Conservation (phyloP, 805 yeast genomes). For the Metschnikowia corniflorae region DNA sequence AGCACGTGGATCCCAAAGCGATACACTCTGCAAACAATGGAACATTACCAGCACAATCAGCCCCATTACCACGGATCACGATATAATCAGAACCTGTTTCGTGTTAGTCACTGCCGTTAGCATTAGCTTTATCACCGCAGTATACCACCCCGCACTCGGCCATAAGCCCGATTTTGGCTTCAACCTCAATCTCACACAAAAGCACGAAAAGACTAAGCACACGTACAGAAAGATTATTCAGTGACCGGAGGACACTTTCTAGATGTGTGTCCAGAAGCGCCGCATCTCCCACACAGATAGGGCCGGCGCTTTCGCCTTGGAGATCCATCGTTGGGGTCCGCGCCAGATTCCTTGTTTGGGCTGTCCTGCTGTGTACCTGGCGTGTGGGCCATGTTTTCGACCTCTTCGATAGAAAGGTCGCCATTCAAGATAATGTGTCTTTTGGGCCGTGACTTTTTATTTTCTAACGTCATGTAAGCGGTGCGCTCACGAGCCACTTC, state of each 20-base stretch:
- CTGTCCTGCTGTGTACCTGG: not conserved
- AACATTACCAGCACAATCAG: too few species aligned
- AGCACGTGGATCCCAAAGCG: too few species aligned
- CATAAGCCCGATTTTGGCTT: not conserved
- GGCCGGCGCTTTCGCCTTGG: slow-evolving; percentile 3
- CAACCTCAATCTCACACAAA: not conserved
- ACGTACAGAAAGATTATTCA: not conserved
- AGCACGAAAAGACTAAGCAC: not conserved
- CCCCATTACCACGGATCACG: too few species aligned
- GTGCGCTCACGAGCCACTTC: slow-evolving; percentile 1
- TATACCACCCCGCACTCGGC: not conserved
- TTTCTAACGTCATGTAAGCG: not conserved
- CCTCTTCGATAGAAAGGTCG: not conserved
- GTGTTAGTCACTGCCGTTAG: too few species aligned
- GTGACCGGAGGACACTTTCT: not conserved
- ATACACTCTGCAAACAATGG: too few species aligned
- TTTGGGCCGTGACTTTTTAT: not conserved
- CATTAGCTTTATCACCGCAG: too few species aligned
- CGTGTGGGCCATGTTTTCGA: not conserved
- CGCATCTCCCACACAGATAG: slow-evolving; percentile 2
- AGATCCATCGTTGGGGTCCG: not conserved
- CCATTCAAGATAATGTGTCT: not conserved
- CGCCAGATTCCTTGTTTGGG: not conserved
- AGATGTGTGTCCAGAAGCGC: not conserved
- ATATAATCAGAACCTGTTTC: too few species aligned